Conservation (phyloP, 805 yeast species). For the Wickerhamiella bombiphila region DNA sequence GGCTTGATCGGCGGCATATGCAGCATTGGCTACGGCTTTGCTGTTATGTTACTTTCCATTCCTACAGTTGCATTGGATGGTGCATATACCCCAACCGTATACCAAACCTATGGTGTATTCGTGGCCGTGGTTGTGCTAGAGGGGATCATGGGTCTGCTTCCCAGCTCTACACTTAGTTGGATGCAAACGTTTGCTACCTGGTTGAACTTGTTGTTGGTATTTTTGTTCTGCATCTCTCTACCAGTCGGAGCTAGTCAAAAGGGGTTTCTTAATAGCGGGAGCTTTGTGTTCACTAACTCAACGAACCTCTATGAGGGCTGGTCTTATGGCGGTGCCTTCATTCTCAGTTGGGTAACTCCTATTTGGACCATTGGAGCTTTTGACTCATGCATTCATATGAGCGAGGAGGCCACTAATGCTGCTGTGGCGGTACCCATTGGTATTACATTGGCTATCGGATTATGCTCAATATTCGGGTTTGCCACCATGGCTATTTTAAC, state of each 20-base stretch:
- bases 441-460: slow-evolving; percentile 40
- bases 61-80: slow-evolving; percentile 26
- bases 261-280: slow-evolving; percentile 32
- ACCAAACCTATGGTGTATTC: slow-evolving; percentile 47
- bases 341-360: slow-evolving; percentile 45
- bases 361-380: slow-evolving; percentile 67
- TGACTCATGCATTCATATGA: slow-evolving; percentile 57
- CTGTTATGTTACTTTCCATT: slow-evolving; percentile 23
- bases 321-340: slow-evolving; percentile 45
- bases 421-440: slow-evolving; percentile 50
- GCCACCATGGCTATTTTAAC: slow-evolving; percentile 36
- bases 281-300: slow-evolving; percentile 40
- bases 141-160: slow-evolving; percentile 37
- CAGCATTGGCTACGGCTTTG: slow-evolving; percentile 54
- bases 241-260: slow-evolving; percentile 35
- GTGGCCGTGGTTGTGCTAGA: slow-evolving; percentile 46
- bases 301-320: slow-evolving; percentile 37
- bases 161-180: slow-evolving; percentile 42
- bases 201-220: slow-evolving; percentile 37
- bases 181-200: slow-evolving; percentile 46
- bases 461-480: slow-evolving; percentile 47
- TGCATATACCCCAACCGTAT: slow-evolving; percentile 38
- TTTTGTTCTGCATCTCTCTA: slow-evolving; percentile 45
- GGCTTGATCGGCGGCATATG: slow-evolving; percentile 55
- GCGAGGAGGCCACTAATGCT: slow-evolving; percentile 56